These are phyloP conservation scores for Fusarium nanum DNA, from an alignment of 2,329 filamentous ascomycete species.

Conservation along the genomic window DNA sequence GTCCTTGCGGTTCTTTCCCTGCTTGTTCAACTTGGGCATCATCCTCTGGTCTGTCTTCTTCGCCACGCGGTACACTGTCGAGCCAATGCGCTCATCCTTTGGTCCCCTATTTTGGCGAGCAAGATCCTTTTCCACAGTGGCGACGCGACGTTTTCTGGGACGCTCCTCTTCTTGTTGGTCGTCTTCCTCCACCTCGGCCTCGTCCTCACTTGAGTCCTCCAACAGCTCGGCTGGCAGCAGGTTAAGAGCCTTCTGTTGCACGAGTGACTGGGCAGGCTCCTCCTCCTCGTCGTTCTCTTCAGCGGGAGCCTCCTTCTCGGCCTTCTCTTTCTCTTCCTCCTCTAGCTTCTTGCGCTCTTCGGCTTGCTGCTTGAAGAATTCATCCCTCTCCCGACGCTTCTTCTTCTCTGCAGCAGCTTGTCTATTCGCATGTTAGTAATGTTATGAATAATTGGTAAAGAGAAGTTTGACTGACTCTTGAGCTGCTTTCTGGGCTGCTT, in stretches of 20 bases:
- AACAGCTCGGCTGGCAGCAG: slow-evolving; percentile 66
- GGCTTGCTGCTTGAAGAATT: slow-evolving; percentile 66
- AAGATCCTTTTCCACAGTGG: slow-evolving; percentile 54
- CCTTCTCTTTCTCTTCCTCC: slow-evolving; percentile 38
- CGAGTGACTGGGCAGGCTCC: slow-evolving; percentile 12
- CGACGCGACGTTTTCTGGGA: slow-evolving; percentile 60
- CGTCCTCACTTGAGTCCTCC: slow-evolving; percentile 61
- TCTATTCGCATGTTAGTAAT: slow-evolving; percentile 49
- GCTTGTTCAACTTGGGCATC: slow-evolving; percentile 61
- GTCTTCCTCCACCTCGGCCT: slow-evolving; percentile 43
- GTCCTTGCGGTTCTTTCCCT: slow-evolving; percentile 57
- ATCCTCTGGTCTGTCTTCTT: slow-evolving; percentile 59
- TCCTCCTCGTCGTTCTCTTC: slow-evolving; percentile 10
- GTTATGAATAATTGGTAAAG: background rate
- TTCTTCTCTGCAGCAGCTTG: slow-evolving; percentile 63
- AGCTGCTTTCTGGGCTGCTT: slow-evolving; percentile 61
- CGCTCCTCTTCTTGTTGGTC: slow-evolving; percentile 39
- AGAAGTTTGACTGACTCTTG: slow-evolving; percentile 58
- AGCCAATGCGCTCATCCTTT: slow-evolving; percentile 62
- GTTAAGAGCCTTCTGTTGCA: slow-evolving; percentile 54
- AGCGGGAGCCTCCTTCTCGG: slow-evolving; percentile 29
- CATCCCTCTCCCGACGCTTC: slow-evolving; percentile 67
- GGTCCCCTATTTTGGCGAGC: slow-evolving; percentile 54
- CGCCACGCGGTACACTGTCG: slow-evolving; percentile 65
- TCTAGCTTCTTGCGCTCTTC: slow-evolving; percentile 58